Conservation (phyloP, 2,329 filamentous ascomycete genomes). For the Aspergillus pseudoglaucus region DNA sequence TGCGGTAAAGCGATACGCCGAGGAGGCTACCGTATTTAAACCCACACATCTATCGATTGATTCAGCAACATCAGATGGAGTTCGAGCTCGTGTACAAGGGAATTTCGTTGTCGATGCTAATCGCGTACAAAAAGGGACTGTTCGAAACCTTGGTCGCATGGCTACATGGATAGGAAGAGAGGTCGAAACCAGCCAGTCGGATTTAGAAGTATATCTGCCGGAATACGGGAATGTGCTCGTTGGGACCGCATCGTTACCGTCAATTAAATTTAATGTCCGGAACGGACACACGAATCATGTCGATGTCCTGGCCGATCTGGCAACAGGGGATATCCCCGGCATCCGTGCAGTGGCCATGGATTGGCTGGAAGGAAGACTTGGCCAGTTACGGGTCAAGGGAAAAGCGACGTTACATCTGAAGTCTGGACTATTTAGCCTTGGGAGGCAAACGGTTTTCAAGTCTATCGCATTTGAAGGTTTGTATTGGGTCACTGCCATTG, state of each 20-base stretch:
- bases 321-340: slow-evolving; percentile 68
- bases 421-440: slow-evolving; percentile 72
- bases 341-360: slow-evolving; percentile 78
- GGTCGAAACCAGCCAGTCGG: slow-evolving; percentile 66
- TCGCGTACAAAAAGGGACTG: slow-evolving; percentile 62
- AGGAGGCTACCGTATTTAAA: slow-evolving; percentile 73
- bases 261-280: slow-evolving; percentile 66
- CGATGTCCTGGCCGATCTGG: slow-evolving; percentile 70
- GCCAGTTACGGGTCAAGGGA: slow-evolving; percentile 63
- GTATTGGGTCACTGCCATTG: slow-evolving; percentile 53
- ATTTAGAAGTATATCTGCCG: slow-evolving; percentile 71
- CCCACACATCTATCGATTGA: slow-evolving; percentile 80
- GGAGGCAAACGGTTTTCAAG: slow-evolving; percentile 68
- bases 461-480: slow-evolving; percentile 76
- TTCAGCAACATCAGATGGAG: slow-evolving; percentile 70
- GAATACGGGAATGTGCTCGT: slow-evolving; percentile 72
- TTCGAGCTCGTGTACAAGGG: slow-evolving; percentile 73
- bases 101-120: slow-evolving; percentile 74
- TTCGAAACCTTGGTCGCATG: slow-evolving; percentile 68
- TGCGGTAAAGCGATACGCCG: slow-evolving; percentile 76
- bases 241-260: slow-evolving; percentile 69
- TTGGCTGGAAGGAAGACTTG: slow-evolving; percentile 75
- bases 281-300: slow-evolving; percentile 71
- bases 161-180: slow-evolving; percentile 74
- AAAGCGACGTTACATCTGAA: slow-evolving; percentile 67